Conservation (phyloP, 352 stramenopile genomes). For the Globisporangium splendens region DNA sequence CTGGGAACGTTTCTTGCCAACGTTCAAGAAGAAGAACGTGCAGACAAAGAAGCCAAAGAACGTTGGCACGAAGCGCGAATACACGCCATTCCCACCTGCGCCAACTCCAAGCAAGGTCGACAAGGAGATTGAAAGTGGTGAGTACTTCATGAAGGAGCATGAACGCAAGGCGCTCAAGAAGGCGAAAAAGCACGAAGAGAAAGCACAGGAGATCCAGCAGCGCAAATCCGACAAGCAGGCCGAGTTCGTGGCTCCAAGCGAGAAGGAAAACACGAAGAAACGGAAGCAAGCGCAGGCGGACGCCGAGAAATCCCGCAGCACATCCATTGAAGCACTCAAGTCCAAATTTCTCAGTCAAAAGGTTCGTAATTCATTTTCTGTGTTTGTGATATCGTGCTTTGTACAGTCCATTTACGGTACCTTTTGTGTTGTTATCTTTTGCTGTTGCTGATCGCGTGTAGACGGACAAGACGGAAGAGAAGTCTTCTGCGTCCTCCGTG, state of each 20-base stretch:
- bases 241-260: slow-evolving; percentile 69
- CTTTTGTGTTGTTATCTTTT: no score
- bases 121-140: slow-evolving; percentile 97
- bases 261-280: slow-evolving; percentile 78
- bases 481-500: slow-evolving; percentile 29
- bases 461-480: slow-evolving; percentile 30
- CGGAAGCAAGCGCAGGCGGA: slow-evolving; percentile 51
- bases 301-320: slow-evolving; percentile 42
- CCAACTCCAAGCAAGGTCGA: slow-evolving; percentile 97
- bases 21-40: slow-evolving; percentile 99
- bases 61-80: slow-evolving; percentile 92
- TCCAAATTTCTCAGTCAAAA: slow-evolving; percentile 80
- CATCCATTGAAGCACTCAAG: slow-evolving; percentile 71
- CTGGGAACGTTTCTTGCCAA: slow-evolving; percentile 98
- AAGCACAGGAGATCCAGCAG: slow-evolving; percentile 53
- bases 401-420: slow-evolving; percentile 2
- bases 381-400: neutral
- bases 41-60: slow-evolving; percentile 93
- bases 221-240: slow-evolving; percentile 71
- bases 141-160: slow-evolving; percentile 99
- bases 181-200: slow-evolving; percentile 78
- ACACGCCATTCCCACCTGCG: slow-evolving; percentile 98
- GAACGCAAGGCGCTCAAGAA: slow-evolving; percentile 93
- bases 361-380: slow-evolving; percentile 23
- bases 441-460: slow-evolving; percentile 9